phyloP scores from a whole-genome alignment of 1,139 yeast species.

The Suhomyces bokatorum region DNA sequence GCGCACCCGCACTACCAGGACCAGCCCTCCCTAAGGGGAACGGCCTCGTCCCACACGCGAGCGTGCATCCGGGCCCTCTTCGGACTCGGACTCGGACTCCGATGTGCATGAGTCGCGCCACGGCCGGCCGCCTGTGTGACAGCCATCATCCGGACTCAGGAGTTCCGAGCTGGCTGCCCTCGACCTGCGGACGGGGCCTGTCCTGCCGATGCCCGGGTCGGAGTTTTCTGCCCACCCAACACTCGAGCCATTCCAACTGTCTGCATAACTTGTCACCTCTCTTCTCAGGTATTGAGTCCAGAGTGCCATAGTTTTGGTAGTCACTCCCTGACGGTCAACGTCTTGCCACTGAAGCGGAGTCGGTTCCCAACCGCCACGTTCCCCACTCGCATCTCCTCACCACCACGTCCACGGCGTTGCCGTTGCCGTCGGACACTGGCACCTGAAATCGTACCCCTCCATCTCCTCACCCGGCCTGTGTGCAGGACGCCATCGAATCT shows the following conservation, averaged over 20 bases:
- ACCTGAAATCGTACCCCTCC: conserved; percentile 5
- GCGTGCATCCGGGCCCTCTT: conserved; percentile 3
- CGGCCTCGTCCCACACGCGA: neutral
- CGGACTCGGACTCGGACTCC: conserved; percentile 15
- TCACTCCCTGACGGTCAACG: no score
- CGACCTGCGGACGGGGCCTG: no score
- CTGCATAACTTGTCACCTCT: no score
- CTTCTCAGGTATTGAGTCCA: no score
- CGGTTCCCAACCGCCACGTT: neutral
- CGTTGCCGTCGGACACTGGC: neutral
- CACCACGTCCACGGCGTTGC: neutral
- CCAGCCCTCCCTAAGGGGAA: conserved; percentile 9
- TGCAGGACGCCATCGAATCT: conserved; percentile 1
- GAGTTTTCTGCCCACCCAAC: no score
- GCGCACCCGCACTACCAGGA: conserved; percentile 9
- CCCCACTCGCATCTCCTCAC: neutral
- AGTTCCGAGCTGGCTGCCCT: no score
- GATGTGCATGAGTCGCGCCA: conserved; percentile 9
- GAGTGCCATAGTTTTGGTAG: no score
- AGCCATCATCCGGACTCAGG: neutral
- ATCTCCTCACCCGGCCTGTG: conserved; percentile 3
- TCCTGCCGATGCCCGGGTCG: no score
- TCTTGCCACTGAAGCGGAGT: no score
- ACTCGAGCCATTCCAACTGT: no score
- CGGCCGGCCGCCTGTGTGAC: neutral